phyloP scores from a whole-genome alignment of 352 stramenopile genomes.

The Phytophthora nicotianae region DNA sequence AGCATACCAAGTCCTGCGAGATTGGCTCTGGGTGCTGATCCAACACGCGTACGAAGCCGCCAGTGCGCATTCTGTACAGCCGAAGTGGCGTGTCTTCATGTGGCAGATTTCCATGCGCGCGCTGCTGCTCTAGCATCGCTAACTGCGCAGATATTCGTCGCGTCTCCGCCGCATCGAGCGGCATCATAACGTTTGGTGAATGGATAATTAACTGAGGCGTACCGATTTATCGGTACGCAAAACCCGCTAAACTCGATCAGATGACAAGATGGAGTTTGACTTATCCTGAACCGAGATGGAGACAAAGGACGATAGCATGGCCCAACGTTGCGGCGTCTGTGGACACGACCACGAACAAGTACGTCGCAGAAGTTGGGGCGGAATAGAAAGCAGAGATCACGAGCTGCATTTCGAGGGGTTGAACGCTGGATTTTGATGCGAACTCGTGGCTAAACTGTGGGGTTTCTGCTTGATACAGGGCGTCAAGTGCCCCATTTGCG shows the following conservation, averaged over 20 bases:
- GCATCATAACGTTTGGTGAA: constrained; percentile 13
- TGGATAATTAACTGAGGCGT: constrained; percentile 6
- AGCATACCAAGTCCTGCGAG: constrained; percentile 53
- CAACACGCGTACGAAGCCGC: constrained; percentile 67
- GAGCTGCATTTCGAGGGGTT: constrained; percentile 4
- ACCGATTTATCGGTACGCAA: constrained; percentile 10
- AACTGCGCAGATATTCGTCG: constrained; percentile 44
- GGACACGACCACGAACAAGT: constrained; percentile 39
- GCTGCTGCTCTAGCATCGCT: constrained; percentile 38
- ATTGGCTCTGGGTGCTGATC: constrained; percentile 61
- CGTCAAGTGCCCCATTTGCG: constrained; percentile 65
- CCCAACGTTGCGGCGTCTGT: constrained; percentile 29
- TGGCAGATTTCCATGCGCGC: constrained; percentile 22
- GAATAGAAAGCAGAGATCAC: background rate
- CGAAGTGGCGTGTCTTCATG: constrained; percentile 36
- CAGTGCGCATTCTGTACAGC: constrained; percentile 43
- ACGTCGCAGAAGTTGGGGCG: background rate
- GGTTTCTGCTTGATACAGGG: constrained; percentile 33
- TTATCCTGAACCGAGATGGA: constrained; percentile 20
- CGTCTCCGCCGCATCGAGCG: constrained; percentile 28
- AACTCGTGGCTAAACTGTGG: constrained; percentile 6
- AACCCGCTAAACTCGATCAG: background rate
- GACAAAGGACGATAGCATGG: constrained; percentile 15
- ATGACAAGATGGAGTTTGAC: constrained; percentile 1
- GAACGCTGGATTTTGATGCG: constrained; percentile 1